Conservation (phyloP, 495 filamentous ascomycete species). For the Daldinia grandis region DNA sequence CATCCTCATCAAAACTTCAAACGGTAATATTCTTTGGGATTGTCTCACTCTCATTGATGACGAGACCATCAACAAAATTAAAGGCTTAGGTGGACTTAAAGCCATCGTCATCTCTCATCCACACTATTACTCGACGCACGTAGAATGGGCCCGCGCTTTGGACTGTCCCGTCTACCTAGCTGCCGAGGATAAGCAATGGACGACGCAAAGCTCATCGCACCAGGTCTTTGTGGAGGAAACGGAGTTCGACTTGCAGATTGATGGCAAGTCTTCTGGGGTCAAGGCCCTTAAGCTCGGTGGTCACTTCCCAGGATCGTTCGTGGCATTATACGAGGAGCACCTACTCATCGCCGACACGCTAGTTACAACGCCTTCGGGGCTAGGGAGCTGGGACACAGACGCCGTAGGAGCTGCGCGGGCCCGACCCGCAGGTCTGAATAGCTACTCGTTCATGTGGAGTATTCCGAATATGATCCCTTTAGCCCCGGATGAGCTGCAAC, state of each 20-base stretch:
- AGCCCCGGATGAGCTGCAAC: constrained; percentile 60
- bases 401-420: constrained; percentile 47
- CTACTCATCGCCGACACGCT: constrained; percentile 78
- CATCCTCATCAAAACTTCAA: constrained; percentile 66
- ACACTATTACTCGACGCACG: constrained; percentile 77
- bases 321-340: constrained; percentile 64
- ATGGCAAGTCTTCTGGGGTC: constrained; percentile 60
- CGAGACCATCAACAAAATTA: constrained; percentile 61
- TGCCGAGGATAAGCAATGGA: constrained; percentile 69
- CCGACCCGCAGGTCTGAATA: constrained; percentile 64
- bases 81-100: constrained; percentile 64
- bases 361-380: constrained; percentile 67
- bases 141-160: constrained; percentile 72
- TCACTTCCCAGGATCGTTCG: constrained; percentile 76
- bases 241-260: constrained; percentile 46
- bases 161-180: constrained; percentile 70
- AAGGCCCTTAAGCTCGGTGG: constrained; percentile 73
- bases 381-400: constrained; percentile 51
- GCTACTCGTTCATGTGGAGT: constrained; percentile 79
- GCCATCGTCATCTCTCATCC: constrained; percentile 83
- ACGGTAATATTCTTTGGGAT: constrained; percentile 79
- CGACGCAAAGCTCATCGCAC: constrained; percentile 44
- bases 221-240: constrained; percentile 55
- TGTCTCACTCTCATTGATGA: constrained; percentile 70
- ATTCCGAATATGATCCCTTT: constrained; percentile 84